Evolutionary conservation across 2,329 filamentous ascomycete genomes (phyloP).

Genomic region (Didymella exigua): DNA sequence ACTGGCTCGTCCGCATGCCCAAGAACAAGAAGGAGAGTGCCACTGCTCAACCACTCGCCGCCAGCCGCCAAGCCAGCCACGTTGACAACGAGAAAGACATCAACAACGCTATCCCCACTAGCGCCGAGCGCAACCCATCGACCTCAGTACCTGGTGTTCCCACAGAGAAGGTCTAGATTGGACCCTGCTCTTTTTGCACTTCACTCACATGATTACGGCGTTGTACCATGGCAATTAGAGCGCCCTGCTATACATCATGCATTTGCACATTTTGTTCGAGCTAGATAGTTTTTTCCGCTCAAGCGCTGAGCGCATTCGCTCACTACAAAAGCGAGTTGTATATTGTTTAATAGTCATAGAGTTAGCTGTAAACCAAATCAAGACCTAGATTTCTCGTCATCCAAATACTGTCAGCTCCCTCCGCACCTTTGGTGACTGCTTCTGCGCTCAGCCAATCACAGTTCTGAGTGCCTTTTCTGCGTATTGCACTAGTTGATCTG

Average conservation of each 20-base stretch:
- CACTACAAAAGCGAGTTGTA: conserved; percentile 2
- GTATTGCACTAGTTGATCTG: background rate
- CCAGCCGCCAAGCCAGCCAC: conserved; percentile 17
- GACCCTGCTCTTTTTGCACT: background rate
- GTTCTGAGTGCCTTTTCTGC: background rate
- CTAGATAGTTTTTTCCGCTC: conserved; percentile 9
- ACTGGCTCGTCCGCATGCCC: conserved; percentile 62
- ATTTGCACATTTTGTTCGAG: background rate
- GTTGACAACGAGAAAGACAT: conserved; percentile 18
- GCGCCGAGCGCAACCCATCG: conserved; percentile 19
- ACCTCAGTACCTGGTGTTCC: conserved; percentile 16
- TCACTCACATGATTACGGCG: background rate
- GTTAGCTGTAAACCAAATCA: conserved; percentile 3
- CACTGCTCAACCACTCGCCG: conserved; percentile 5
- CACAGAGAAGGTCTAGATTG: conserved; percentile 22
- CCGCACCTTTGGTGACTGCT: background rate
- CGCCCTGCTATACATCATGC: background rate
- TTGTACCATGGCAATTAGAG: background rate
- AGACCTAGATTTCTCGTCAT: background rate
- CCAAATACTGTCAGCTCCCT: background rate
- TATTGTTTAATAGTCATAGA: conserved; percentile 7
- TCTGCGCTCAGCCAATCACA: background rate
- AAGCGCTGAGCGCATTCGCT: conserved; percentile 9
- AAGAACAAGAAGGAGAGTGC: conserved; percentile 53
- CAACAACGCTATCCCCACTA: conserved; percentile 14